Evolutionary conservation across 257 asterid genomes (phyloP), one percentile per base, ranked within the genome.

Genomic region (Fraxinus anomala): DNA sequence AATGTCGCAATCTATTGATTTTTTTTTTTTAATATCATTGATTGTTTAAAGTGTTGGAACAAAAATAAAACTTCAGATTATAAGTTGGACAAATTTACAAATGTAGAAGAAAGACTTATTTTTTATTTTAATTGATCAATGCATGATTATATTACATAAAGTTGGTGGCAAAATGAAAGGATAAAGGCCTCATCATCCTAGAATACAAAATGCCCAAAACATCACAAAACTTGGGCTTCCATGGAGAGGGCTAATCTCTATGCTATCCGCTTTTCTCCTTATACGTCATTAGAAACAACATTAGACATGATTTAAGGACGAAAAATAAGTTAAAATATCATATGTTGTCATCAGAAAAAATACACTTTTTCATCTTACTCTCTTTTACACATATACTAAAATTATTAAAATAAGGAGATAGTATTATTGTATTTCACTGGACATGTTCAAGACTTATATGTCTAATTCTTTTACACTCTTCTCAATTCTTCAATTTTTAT

Each of bases 241-340:
- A 31, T 47, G 96, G 90, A 84, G 89, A 88, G 94, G 97, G 92
- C 90, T 85, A 59, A 28, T 86, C 73, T 83, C 83, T 89, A 71
- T 63, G 80, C 86, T 83, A 81, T 82, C 80, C 76, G 79, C 80
- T 77, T 77, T 66, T 63, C 34, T 75, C 21, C 30, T 11, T 79
- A 70, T 76, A 77, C 33, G 59, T 16, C 7, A 24, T 24, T 23
- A 63, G 17, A 6, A 0, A 8, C 67, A 16, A 4, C 61, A 16
- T 3, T 23, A 3, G 6, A 24, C 69, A 26, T 10, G 17, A 63
- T n/a, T 24, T 5, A 54, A 54, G 26, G 69, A 26, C 19, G 8
- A 12, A 23, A 63, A 63, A 23, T 23, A 63, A 63, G 7, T n/a
- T 63, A 11, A 63, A 11, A 26, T 63, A 8, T 24, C 19, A 0